Conservation (phyloP, 2,329 filamentous ascomycete species). For the Xylaria sp. region DNA sequence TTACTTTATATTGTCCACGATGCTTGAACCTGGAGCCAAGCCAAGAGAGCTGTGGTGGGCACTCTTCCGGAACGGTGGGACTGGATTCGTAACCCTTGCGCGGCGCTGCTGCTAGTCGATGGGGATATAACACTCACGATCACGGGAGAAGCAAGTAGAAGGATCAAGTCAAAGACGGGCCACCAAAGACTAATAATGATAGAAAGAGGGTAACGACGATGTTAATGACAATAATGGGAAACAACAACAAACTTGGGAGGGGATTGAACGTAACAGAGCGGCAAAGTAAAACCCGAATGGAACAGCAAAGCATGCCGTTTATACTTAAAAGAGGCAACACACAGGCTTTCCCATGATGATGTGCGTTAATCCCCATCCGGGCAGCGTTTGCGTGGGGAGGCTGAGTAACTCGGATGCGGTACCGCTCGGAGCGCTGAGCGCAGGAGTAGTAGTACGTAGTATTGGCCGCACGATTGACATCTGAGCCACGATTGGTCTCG, state of each 20-base stretch:
- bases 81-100: slow-evolving; percentile 43
- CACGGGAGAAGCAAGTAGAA: background rate
- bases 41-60: slow-evolving; percentile 17
- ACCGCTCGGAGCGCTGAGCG: slow-evolving; percentile 9
- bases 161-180: slow-evolving; percentile 15
- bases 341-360: slow-evolving; percentile 9
- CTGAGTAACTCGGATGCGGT: slow-evolving; percentile 7
- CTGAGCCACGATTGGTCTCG: slow-evolving; percentile 40
- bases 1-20: slow-evolving; percentile 35
- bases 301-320: background rate
- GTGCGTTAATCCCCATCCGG: slow-evolving; percentile 1
- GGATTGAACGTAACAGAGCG: slow-evolving; percentile 12
- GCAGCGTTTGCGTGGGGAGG: background rate
- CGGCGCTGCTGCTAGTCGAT: slow-evolving; percentile 20
- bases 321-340: background rate
- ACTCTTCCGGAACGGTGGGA: slow-evolving; percentile 39
- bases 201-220: background rate
- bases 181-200: slow-evolving; percentile 1
- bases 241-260: background rate
- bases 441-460: too few relatives aligned
- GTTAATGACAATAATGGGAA: background rate
- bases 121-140: slow-evolving; percentile 10
- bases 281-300: slow-evolving; percentile 23
- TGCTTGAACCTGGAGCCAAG: slow-evolving; percentile 22
- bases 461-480: slow-evolving; percentile 29